Percentiles rank a stretch among this genome's conserved stretches.
Conservation (phyloP, 2,329 filamentous ascomycete species). For the Hymenoscyphus fraxineus region DNA sequence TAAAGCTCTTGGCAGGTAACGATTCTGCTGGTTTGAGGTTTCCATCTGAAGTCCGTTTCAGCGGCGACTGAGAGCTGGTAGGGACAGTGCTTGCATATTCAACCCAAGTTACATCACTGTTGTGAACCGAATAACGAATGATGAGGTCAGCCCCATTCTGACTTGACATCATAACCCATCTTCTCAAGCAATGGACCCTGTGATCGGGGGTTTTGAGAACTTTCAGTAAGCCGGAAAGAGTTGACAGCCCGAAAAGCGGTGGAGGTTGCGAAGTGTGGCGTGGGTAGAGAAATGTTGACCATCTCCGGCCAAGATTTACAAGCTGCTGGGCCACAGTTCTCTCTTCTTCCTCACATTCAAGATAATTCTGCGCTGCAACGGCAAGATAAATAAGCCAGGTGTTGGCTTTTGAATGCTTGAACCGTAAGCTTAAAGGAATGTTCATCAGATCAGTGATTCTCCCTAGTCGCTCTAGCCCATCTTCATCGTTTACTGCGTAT, state of each 20-base stretch:
- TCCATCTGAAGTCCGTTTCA: not conserved
- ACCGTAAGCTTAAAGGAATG: not conserved
- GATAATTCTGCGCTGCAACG: not conserved
- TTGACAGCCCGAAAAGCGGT: conserved; percentile 11
- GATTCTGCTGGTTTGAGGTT: not conserved
- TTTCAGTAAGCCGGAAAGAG: not conserved
- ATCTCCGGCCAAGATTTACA: conserved; percentile 11
- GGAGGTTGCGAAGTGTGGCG: not conserved
- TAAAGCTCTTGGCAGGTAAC: not conserved
- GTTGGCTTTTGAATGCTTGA: not conserved
- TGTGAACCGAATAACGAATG: not conserved
- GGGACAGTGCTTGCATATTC: not conserved
- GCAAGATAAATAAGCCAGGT: conserved; percentile 6
- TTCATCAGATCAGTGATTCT: not conserved
- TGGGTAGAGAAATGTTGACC: conserved; percentile 9
- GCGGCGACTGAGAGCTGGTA: not conserved
- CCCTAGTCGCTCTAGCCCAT: conserved; percentile 7
- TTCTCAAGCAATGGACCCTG: not conserved
- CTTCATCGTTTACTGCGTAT: conserved; percentile 8
- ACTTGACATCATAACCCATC: not conserved
- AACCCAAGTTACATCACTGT: not conserved
- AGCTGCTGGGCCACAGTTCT: conserved; percentile 9
- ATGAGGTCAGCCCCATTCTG: not conserved
- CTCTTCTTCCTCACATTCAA: conserved; percentile 5
- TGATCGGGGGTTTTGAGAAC: not conserved